Base-by-base conservation (phyloP, 2,329 filamentous ascomycete species). In the Corinectria fuckeliana region DNA sequence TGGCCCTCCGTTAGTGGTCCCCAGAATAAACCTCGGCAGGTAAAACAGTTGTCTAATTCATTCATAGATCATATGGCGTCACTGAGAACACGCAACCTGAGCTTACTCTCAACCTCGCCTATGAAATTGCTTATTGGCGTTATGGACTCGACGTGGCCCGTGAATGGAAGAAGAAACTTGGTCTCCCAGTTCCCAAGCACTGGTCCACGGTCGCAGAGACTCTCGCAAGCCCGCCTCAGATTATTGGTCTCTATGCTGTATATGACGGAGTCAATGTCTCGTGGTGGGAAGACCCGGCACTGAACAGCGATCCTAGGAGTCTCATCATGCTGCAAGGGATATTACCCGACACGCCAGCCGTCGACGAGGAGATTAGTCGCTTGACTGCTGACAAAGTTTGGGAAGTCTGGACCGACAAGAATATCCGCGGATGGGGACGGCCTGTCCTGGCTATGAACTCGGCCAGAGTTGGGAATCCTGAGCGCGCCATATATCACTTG, bases 111-210 rank as follows among this genome's bases (percentile, higher is more conserved):
- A 88, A 88, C 64, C 83, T 85, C 16, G 80, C 84, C 0, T 88
- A 88, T 56, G 85, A 88, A 72, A 73, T 84, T 5, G 81, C 85
- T 6, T 88, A 88, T 71, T 88, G 85, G 85, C 78, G 82, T 14
- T 88, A 88, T 59, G 85, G 85, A 1, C 76, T 88, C 14, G 78
- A 82, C 21, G 70, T 86, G 1, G 85, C 85, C 3, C 74, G 77
- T 2, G 65, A 72, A 9, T 88, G 85, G 85, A 83, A 82, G 66
- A 58, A 72, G 45, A 76, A 84, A 3, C 80, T 82, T 47, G 73
- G 73, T 2, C 72, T 78, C n/a, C 42, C 74, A 0, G 70, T 80
- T 0, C 84, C 85, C 0, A 44, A 65, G 0, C 64, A 69, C 2
- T 88, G 85, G 85, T 70, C 69, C 1, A 70, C 69, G 1, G 82